Percentiles rank a stretch among this genome's conserved stretches.
Conservation (phyloP, 345 rosid species). For the Garcia nutans region DNA sequence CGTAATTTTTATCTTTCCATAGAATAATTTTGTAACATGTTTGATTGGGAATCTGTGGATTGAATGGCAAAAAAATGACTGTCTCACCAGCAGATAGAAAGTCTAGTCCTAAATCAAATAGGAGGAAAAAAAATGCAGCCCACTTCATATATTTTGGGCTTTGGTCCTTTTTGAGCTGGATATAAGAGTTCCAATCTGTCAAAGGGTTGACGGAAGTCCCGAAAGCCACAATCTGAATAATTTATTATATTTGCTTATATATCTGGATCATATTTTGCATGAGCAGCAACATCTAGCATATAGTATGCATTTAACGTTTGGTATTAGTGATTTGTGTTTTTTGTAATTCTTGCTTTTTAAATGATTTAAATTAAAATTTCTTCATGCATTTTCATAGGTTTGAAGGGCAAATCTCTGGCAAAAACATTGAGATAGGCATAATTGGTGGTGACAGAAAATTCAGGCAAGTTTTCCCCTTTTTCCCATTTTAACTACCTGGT, state of each 20-base stretch:
- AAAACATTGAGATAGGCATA: slow-evolving; percentile 86
- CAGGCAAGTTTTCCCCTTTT: slow-evolving; percentile 43
- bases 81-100: background rate
- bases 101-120: background rate
- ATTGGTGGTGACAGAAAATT: slow-evolving; percentile 74
- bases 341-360: background rate
- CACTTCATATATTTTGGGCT: background rate
- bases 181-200: background rate
- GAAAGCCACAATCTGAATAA: background rate
- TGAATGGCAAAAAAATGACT: background rate
- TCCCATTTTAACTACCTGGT: background rate
- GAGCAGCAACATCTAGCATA: background rate
- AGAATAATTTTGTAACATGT: too few species aligned
- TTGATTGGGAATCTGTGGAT: background rate
- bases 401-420: slow-evolving; percentile 71
- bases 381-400: slow-evolving; percentile 49
- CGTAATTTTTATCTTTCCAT: too few species aligned
- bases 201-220: background rate
- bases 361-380: background rate
- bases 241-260: background rate
- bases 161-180: background rate
- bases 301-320: background rate
- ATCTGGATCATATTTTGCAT: background rate
- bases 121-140: background rate
- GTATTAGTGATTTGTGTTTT: background rate